A percentile compares a stretch with the other conserved stretches of the same genome.
phyloP scores from a whole-genome alignment of 352 stramenopile genomes.

The Phytophthora pini region DNA sequence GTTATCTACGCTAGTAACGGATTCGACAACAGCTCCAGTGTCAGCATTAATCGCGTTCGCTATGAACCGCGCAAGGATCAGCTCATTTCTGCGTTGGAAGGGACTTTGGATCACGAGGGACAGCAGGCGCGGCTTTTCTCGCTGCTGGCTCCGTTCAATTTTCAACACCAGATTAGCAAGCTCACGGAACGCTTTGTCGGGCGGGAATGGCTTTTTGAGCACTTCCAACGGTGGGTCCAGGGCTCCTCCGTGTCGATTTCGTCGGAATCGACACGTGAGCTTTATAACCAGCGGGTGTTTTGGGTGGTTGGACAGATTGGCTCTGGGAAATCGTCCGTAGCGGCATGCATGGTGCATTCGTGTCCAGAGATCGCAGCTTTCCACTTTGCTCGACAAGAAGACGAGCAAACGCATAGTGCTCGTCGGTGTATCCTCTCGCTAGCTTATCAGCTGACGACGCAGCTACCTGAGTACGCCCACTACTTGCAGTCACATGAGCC shows the following conservation, averaged over 20 bases:
- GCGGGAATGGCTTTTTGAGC: constrained; percentile 66
- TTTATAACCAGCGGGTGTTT: constrained; percentile 53
- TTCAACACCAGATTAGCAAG: constrained; percentile 80
- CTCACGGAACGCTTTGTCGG: constrained; percentile 67
- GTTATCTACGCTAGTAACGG: constrained; percentile 50
- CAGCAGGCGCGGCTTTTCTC: constrained; percentile 76
- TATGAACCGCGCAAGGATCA: constrained; percentile 60
- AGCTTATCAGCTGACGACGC: constrained; percentile 78
- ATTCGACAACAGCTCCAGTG: background rate
- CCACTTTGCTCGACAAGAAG: constrained; percentile 75
- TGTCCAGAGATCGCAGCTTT: constrained; percentile 78
- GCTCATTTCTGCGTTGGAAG: constrained; percentile 57
- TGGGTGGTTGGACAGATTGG: constrained; percentile 80
- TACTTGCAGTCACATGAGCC: constrained; percentile 76
- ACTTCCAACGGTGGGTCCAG: constrained; percentile 59
- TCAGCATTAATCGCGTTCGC: constrained; percentile 56
- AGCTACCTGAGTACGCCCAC: constrained; percentile 69
- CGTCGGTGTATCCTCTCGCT: constrained; percentile 73
- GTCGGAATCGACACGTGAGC: constrained; percentile 7
- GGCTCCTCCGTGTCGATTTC: constrained; percentile 8
- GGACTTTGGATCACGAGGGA: constrained; percentile 76
- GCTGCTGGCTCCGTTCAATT: constrained; percentile 69
- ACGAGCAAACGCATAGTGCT: constrained; percentile 78
- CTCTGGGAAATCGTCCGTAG: constrained; percentile 68
- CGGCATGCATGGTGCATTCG: constrained; percentile 67